Evolutionary conservation across 2,329 filamentous ascomycete genomes (phyloP), one percentile per base, ranked within the genome.

Genomic region (Trichoderma guizhouense): DNA sequence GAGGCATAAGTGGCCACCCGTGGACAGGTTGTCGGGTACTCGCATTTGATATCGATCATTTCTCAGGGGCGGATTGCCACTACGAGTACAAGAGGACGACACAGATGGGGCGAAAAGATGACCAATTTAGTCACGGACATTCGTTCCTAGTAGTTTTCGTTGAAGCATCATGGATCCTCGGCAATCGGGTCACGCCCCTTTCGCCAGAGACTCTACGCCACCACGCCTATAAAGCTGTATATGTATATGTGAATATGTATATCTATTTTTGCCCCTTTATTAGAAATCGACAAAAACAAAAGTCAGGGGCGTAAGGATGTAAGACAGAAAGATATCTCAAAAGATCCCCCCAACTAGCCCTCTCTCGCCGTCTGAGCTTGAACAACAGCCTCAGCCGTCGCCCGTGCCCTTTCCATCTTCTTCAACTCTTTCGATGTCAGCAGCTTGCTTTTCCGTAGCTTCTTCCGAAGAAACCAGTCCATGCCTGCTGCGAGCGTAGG

Each of bases 401-500:
- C 75, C n/a, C 77, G 75, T 43, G 81, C 77, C 15, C 75, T 69
- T 9, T 80, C 77, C 47, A 91, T 76, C 72, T 80, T 83, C 74
- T 82, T 84, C 69, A 81, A 82, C 69, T 88, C 83, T 73, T 85
- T 87, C 7, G 83, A 82, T 15, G 83, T 81, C 57, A 87, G 79
- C 74, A 89, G 81, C 76, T 88, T 79, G 3, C 91, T 92, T 79
- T 90, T 92, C 5, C 88, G 85, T 18, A 98, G 86, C 58, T 92
- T 88, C 79, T 92, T 94, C 77, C 89, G 89, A 67, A 98, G 78
- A 78, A 97, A 96, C 81, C 91, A 97, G 73, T 92, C 90, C 74
- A 98, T 78, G 0, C 93, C 93, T 71, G 89, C 89, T 6, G 91
- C 89, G 73, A 98, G 87, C 71, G 91, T 88, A 0, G 90, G 89